These are phyloP conservation scores for Tylopilus subfusipes DNA, from an alignment of 768 basidiomycete genomes.

Conservation along the genomic window DNA sequence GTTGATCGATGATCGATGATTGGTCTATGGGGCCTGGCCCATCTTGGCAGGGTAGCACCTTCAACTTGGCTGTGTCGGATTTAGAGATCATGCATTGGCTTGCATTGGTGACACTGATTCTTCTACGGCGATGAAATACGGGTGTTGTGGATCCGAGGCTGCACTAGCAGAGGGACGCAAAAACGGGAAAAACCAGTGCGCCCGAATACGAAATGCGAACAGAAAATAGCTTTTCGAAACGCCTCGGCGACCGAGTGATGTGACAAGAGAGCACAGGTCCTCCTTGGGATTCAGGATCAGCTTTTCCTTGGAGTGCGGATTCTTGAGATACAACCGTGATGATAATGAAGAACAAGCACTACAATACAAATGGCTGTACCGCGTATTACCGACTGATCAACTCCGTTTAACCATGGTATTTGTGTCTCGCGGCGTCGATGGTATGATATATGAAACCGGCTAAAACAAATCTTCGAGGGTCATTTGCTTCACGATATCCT, in stretches of 20 bases:
- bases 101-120: neutral
- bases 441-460: conserved; percentile 16
- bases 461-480: conserved; percentile 91
- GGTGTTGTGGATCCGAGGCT: neutral
- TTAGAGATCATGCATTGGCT: too few species aligned
- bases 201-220: neutral
- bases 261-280: neutral
- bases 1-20: too few species aligned
- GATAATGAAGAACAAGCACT: conserved; percentile 6
- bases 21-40: too few species aligned
- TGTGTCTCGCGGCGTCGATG: conserved; percentile 10
- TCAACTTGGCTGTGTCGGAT: neutral
- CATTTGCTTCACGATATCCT: conserved; percentile 99
- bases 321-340: conserved; percentile 21
- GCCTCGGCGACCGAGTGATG: neutral
- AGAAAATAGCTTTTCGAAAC: neutral
- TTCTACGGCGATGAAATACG: neutral
- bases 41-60: neutral
- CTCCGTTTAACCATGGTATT: conserved; percentile 19
- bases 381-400: conserved; percentile 8
- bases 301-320: conserved; percentile 1
- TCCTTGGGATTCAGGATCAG: conserved; percentile 3
- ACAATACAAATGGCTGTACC: conserved; percentile 23
- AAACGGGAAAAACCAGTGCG: neutral
- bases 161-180: neutral